A percentile compares a stretch with the other conserved stretches of the same genome.
Evolutionary conservation across 139 green algal species (phyloP).

Genomic region (Chlamydomonas incerta): DNA sequence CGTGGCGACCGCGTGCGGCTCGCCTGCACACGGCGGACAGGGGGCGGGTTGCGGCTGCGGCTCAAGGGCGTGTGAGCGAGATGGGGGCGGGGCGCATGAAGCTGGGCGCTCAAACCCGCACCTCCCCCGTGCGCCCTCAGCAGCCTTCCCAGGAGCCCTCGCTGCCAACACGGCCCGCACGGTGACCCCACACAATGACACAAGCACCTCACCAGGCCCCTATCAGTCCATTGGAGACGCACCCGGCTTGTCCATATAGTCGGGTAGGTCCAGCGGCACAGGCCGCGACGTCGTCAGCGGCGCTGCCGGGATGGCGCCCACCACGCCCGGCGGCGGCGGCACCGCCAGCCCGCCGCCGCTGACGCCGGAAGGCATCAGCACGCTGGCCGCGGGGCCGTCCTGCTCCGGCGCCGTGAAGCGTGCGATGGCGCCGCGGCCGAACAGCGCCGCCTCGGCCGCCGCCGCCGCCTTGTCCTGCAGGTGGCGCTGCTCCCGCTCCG

Average conservation of each 20-base stretch:
- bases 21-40: background rate
- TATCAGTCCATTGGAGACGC: no score
- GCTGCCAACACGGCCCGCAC: no score
- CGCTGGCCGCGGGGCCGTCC: conserved; percentile 31
- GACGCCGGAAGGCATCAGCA: conserved; percentile 27
- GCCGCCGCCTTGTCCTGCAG: background rate
- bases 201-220: no score
- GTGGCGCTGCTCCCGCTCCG: background rate
- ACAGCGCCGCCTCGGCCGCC: background rate
- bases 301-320: conserved; percentile 12
- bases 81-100: no score
- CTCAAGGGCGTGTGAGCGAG: no score
- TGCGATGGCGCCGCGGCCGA: background rate
- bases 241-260: conserved; percentile 20
- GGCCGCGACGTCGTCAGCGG: conserved; percentile 3
- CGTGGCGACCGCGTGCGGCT: background rate
- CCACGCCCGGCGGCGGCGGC: conserved; percentile 1
- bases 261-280: background rate
- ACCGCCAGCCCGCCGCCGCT: conserved; percentile 23
- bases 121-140: no score
- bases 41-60: background rate
- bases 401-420: conserved; percentile 1
- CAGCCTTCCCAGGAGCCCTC: no score
- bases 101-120: no score
- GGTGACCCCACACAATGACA: no score